A percentile compares a stretch with the other conserved stretches of the same genome.
phyloP scores from a whole-genome alignment of 495 filamentous ascomycete species.

The Parachaetomium inaequale region DNA sequence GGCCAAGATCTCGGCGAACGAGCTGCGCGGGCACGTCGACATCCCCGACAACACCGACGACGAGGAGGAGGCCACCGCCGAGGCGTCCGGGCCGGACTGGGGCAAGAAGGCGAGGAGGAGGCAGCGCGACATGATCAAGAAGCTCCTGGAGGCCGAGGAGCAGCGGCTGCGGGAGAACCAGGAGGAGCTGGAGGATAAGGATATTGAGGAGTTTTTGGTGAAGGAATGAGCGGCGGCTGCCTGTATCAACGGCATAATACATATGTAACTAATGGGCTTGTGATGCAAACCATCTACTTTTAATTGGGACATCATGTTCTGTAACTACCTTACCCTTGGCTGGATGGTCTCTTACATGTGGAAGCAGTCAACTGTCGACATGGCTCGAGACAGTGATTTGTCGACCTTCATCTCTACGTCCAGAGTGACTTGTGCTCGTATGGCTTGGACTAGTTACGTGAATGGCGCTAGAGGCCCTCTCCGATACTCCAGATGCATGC shows the following conservation, averaged over 20 bases:
- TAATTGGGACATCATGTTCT: too few species aligned
- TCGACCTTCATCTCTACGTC: too few species aligned
- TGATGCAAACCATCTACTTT: not conserved
- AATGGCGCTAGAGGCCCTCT: too few species aligned
- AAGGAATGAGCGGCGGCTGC: conserved; percentile 30
- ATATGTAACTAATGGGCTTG: not conserved
- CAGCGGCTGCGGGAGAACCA: conserved; percentile 39
- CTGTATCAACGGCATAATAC: not conserved
- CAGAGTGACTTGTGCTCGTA: too few species aligned
- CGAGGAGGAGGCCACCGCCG: conserved; percentile 34
- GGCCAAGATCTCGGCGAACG: conserved; percentile 47
- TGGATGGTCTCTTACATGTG: too few species aligned
- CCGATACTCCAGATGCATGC: too few species aligned
- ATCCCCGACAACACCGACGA: conserved; percentile 56
- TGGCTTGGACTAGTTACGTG: too few species aligned
- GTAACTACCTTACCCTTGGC: too few species aligned
- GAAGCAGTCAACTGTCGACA: too few species aligned
- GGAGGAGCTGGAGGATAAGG: conserved; percentile 61
- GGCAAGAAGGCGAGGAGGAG: conserved; percentile 60
- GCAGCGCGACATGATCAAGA: conserved; percentile 58
- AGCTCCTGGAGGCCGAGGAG: conserved; percentile 52
- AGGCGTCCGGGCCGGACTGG: conserved; percentile 49
- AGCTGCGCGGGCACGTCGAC: conserved; percentile 49
- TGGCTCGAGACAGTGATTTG: too few species aligned
- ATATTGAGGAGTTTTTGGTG: conserved; percentile 67